phyloP scores from a whole-genome alignment of 2,329 filamentous ascomycete genomes.

The Eurotiales sp. region DNA sequence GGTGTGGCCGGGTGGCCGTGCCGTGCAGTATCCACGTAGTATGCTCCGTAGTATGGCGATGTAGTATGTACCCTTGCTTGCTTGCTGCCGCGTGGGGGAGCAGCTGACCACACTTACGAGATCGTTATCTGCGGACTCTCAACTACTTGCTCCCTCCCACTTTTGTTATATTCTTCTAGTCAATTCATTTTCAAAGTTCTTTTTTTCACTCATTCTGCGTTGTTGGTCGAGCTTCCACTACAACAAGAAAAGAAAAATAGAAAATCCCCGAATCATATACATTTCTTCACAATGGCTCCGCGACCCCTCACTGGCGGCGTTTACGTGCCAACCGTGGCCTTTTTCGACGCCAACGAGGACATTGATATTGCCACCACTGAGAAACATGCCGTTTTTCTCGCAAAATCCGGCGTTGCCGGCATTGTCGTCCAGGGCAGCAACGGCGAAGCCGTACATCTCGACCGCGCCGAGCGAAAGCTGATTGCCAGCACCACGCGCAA shows the following conservation, averaged over 20 bases:
- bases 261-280: background rate
- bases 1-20: too few species aligned
- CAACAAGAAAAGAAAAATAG: too few species aligned
- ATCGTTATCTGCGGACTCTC: background rate
- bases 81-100: background rate
- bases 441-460: slow-evolving; percentile 76
- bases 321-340: slow-evolving; percentile 71
- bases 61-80: too few species aligned
- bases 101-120: background rate
- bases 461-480: slow-evolving; percentile 63
- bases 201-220: background rate
- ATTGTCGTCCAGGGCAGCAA: slow-evolving; percentile 77
- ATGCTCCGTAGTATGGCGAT: too few species aligned
- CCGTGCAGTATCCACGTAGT: too few species aligned
- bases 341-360: slow-evolving; percentile 63
- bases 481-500: slow-evolving; percentile 67
- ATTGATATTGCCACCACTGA: slow-evolving; percentile 61
- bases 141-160: background rate
- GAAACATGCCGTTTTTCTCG: slow-evolving; percentile 63
- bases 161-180: background rate
- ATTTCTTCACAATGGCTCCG: slow-evolving; percentile 5
- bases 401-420: slow-evolving; percentile 66
- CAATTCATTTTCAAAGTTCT: too few species aligned
- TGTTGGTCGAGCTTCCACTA: background rate
- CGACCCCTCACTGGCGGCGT: slow-evolving; percentile 49